phyloP scores from a whole-genome alignment of 345 rosid species.

The Limnanthes douglasii region DNA sequence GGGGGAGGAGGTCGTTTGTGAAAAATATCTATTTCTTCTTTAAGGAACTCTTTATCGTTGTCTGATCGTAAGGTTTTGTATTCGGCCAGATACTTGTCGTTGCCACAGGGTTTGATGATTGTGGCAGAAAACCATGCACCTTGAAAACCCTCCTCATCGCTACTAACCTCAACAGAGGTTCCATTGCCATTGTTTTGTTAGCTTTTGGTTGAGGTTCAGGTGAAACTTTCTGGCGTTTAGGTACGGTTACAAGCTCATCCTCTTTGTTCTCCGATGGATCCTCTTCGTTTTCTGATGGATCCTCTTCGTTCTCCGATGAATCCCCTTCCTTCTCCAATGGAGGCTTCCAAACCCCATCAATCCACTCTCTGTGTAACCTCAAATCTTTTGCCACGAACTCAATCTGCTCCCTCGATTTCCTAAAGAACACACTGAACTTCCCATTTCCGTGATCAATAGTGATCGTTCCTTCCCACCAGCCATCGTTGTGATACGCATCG shows the following conservation, averaged over 20 bases:
- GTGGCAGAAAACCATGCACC: slow-evolving; percentile 81
- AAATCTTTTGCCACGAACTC: slow-evolving; percentile 26
- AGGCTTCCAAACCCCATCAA: slow-evolving; percentile 47
- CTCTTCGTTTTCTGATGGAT: no score
- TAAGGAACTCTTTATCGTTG: slow-evolving; percentile 45
- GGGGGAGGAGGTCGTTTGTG: slow-evolving; percentile 67
- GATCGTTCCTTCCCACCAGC: slow-evolving; percentile 60
- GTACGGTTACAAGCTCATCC: no score
- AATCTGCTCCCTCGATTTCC: slow-evolving; percentile 26
- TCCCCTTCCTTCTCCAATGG: no score
- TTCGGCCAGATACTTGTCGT: slow-evolving; percentile 37
- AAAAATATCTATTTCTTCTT: slow-evolving; percentile 32
- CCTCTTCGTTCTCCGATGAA: no score
- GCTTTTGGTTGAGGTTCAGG: slow-evolving; percentile 9
- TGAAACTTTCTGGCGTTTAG: no score
- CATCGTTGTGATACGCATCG: slow-evolving; percentile 45
- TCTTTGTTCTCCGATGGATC: no score
- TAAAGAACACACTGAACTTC: slow-evolving; percentile 23
- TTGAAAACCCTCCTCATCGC: slow-evolving; percentile 71
- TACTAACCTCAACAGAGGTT: slow-evolving; percentile 44
- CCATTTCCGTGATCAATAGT: slow-evolving; percentile 13
- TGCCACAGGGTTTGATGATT: slow-evolving; percentile 27
- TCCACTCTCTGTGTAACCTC: slow-evolving; percentile 51
- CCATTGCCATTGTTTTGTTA: slow-evolving; percentile 12
- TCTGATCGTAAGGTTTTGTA: slow-evolving; percentile 50